Percentiles rank a stretch among this genome's conserved stretches.
Evolutionary conservation across 2,329 filamentous ascomycete species (phyloP).

Genomic region (Elsinoe ampelina): DNA sequence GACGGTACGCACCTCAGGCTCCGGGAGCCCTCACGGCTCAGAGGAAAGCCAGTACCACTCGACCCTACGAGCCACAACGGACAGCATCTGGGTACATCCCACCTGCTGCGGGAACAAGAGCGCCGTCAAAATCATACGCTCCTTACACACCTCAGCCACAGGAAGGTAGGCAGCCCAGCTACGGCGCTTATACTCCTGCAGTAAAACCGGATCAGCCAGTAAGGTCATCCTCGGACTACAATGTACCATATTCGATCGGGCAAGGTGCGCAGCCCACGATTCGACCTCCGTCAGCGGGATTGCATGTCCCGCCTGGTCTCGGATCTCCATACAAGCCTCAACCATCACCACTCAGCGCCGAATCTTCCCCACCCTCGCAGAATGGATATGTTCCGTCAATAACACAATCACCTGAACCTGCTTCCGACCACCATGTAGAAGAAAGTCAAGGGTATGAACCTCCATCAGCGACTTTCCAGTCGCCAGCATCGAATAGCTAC

Average conservation of each 20-base stretch:
- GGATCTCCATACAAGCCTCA: constrained; percentile 11
- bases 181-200: constrained; percentile 5
- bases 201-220: constrained; percentile 6
- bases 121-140: constrained; percentile 7
- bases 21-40: constrained; percentile 9
- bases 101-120: constrained; percentile 8
- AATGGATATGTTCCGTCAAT: not conserved
- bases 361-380: constrained; percentile 5
- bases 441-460: not conserved
- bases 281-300: not conserved
- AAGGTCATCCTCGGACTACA: constrained; percentile 11
- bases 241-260: constrained; percentile 1
- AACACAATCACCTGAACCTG: not conserved
- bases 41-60: constrained; percentile 10
- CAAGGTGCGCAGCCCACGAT: not conserved
- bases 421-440: not conserved
- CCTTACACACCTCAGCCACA: constrained; percentile 4
- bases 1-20: constrained; percentile 16
- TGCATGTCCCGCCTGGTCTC: not conserved
- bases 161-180: constrained; percentile 5
- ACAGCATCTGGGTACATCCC: constrained; percentile 11
- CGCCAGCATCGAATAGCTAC: not conserved
- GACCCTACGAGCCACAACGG: constrained; percentile 15
- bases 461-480: not conserved
- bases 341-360: constrained; percentile 8